Base-by-base conservation (phyloP, 2,329 filamentous ascomycete genomes). In the Reticulascus tulasneorum region DNA sequence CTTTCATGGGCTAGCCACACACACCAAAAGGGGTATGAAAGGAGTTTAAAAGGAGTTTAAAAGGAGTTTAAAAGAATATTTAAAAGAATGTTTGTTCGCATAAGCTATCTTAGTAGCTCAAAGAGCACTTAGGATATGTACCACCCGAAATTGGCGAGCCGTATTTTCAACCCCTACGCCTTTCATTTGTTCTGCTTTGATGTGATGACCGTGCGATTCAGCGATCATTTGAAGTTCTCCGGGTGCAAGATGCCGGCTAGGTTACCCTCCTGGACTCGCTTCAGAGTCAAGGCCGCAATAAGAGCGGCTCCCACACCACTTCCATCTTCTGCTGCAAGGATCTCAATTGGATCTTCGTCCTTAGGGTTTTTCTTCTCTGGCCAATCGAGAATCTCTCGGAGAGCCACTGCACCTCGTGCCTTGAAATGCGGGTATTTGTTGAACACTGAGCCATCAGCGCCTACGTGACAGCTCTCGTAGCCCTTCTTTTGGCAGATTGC, bases 391-490 rank as follows among this genome's bases (percentile, higher is more conserved):
- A 98, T 96, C 71, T 98, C 93, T 37, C 87, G 82, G 35, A 98
- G 77, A 19, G 93, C 93, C 60, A 83, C 75, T 11, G 93, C 91
- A 37, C 91, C 90, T 36, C 93, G 84, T 39, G 82, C 79, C 74
- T 96, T 96, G 78, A 98, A 98, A 67, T 95, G 86, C 10, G 93
- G 93, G 67, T 98, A 98, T 63, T 97, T 97, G 75, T 95, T 96
- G 72, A 98, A 98, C 36, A 98, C 91, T 13, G 87, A 94, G 23
- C 93, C 93, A 58, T 98, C 93, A 33, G 93, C 93, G 52, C 93
- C 93, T 26, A 98, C 93, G 62, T 97, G 93, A 69, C 87, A 94
- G 23, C 77, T 75, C 55, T 84, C 67, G 63, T 90, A 91, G 49
- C 79, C 77, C 77, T 96, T 97, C 82, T 97, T 97, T 69, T 84